A percentile compares a stretch with the other conserved stretches of the same genome.
Conservation (phyloP, 164 flowering plant species). For the Kingdonia uniflora region DNA sequence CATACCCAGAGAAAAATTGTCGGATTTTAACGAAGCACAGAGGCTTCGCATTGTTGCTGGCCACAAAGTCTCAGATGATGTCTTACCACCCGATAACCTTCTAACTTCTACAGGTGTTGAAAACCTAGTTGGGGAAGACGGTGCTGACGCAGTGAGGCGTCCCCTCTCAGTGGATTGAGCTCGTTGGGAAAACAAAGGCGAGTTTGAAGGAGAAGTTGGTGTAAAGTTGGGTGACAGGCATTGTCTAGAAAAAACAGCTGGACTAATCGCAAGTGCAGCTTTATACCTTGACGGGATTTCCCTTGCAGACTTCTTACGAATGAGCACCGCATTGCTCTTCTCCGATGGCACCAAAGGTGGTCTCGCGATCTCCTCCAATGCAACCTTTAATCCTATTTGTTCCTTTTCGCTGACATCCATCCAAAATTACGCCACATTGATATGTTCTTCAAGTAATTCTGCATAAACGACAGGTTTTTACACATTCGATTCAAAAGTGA, state of each 20-base stretch:
- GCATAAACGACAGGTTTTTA: slow-evolving; percentile 5
- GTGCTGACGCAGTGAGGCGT: slow-evolving; percentile 41
- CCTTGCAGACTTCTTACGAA: slow-evolving; percentile 24
- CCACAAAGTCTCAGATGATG: slow-evolving; percentile 60
- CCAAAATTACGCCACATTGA: slow-evolving; percentile 22
- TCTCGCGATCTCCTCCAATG: slow-evolving; percentile 33
- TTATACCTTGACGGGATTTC: slow-evolving; percentile 63
- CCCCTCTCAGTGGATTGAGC: slow-evolving; percentile 71
- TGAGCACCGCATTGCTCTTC: slow-evolving; percentile 36
- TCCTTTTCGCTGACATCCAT: slow-evolving; percentile 69
- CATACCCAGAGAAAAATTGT: slow-evolving; percentile 52
- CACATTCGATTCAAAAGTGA: slow-evolving; percentile 3
- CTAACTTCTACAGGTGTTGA: slow-evolving; percentile 52
- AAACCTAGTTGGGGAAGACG: slow-evolving; percentile 49
- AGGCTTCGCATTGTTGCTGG: slow-evolving; percentile 66
- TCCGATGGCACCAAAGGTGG: slow-evolving; percentile 48
- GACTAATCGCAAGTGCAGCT: slow-evolving; percentile 34
- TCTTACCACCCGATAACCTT: slow-evolving; percentile 26
- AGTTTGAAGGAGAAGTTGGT: slow-evolving; percentile 23
- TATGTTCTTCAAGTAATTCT: slow-evolving; percentile 3
- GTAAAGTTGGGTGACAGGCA: slow-evolving; percentile 51
- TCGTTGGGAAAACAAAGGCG: slow-evolving; percentile 40
- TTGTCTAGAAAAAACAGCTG: slow-evolving; percentile 35
- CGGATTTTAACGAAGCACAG: slow-evolving; percentile 78
- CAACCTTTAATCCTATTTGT: slow-evolving; percentile 28